Evolutionary conservation across 345 rosid species (phyloP), one percentile per base, ranked within the genome.

Genomic region (Raphanus sativus): DNA sequence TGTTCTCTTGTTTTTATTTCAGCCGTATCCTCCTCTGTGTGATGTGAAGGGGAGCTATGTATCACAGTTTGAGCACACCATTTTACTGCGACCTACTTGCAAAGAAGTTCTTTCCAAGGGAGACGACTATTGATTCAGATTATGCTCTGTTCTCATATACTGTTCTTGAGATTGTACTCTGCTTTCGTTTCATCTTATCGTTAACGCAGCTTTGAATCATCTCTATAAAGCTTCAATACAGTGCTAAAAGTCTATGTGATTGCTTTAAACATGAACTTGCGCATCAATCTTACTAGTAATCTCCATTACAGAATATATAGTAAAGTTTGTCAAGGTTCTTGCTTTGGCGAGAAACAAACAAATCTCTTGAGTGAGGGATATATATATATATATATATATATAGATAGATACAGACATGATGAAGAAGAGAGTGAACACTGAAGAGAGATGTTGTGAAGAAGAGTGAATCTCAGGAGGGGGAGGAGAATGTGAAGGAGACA

Each of bases 71-170:
- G 98, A 91, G 82, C 99, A 95, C 75, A 92, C 99, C 28, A 87
- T 95, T 65, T 80, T 92, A 61, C 92, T 95, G 11, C 90, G 99
- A 75, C 98, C 99, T 0, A 90, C 93, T 58, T 95, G 99, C 96
- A 92, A 92, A 84, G 98, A 95, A 84, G 98, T 92, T 56, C 80
- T 92, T 78, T 92, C 98, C 38, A 87, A 86, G 74, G 98, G 98
- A 16, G 94, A 92, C 60, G 98, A 91, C 67, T 95, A 89, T 56
- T 95, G 81, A 85, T 67, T 56, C 68, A 26, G 12, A 60, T 33
- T 40, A 10, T 4, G 45, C 62, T 71, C 7, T 77, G 67, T 58
- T 65, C 67, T 58, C 56, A 9, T 15, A 29, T 10, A 77, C 68
- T 66, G 76, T 72, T 60, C 8, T 67, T 25, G 48, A 73, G 77